These are phyloP conservation scores for Gossypium thurberi DNA, from an alignment of 345 rosid genomes.

Conservation along the genomic window DNA sequence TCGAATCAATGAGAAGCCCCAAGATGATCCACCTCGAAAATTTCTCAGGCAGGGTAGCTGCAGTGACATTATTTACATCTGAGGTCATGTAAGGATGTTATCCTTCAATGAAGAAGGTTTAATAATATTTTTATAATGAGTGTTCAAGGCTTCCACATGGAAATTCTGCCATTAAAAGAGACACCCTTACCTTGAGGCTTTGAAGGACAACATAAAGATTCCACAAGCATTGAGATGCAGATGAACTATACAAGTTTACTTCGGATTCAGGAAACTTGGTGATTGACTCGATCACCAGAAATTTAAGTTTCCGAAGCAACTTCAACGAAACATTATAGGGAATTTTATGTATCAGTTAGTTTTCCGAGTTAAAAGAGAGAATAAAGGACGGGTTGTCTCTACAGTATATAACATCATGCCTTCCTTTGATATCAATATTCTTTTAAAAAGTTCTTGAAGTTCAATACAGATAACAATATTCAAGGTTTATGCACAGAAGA, in stretches of 20 bases:
- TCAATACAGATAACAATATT: conserved; percentile 38
- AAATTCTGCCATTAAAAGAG: neutral
- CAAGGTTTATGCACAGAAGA: conserved; percentile 38
- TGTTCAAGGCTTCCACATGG: neutral
- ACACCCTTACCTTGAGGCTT: no score
- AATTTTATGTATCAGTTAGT: conserved; percentile 12
- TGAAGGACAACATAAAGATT: no score
- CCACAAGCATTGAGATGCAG: neutral
- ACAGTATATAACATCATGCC: conserved; percentile 23
- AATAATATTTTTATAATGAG: neutral
- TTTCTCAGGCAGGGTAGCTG: conserved; percentile 50
- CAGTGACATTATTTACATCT: conserved; percentile 28
- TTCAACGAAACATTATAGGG: conserved; percentile 4
- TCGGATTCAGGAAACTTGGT: neutral
- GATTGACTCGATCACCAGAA: neutral
- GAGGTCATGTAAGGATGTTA: conserved; percentile 49
- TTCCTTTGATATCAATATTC: conserved; percentile 26
- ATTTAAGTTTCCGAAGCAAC: neutral
- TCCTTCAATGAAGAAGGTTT: neutral
- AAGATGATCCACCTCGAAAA: conserved; percentile 67
- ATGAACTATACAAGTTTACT: neutral
- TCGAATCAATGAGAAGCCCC: conserved; percentile 43
- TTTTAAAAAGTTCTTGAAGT: conserved; percentile 23
- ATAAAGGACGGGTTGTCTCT: conserved; percentile 1
- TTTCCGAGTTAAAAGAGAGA: neutral